A percentile compares a stretch with the other conserved stretches of the same genome.
These are phyloP conservation scores for Cudoniella acicularis DNA, from an alignment of 495 filamentous ascomycete species.

Conservation along the genomic window DNA sequence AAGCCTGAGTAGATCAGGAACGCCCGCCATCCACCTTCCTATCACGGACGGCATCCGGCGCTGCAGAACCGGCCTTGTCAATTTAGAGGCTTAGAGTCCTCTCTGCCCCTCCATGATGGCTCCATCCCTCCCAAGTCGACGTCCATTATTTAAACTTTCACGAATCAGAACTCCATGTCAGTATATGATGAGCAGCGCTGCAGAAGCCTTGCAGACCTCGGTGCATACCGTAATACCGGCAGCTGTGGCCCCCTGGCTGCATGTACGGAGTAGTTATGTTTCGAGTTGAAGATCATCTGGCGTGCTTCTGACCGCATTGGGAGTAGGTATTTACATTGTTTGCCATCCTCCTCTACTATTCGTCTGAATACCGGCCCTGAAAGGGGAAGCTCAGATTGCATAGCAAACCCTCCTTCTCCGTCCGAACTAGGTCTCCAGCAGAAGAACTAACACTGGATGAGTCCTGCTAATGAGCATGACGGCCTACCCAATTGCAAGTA, in stretches of 20 bases:
- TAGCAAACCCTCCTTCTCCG: constrained; percentile 15
- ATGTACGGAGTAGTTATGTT: neutral
- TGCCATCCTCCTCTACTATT: neutral
- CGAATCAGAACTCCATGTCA: too few relatives aligned
- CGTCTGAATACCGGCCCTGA: constrained; percentile 1
- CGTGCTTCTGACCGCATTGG: neutral
- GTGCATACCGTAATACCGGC: too few relatives aligned
- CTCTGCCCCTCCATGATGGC: too few relatives aligned
- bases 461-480: constrained; percentile 4
- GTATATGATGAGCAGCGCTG: too few relatives aligned
- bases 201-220: too few relatives aligned
- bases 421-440: neutral
- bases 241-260: neutral
- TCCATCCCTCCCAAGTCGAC: too few relatives aligned
- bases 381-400: constrained; percentile 18
- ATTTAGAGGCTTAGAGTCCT: too few relatives aligned
- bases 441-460: neutral
- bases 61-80: too few relatives aligned
- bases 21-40: neutral
- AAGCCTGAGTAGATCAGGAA: neutral
- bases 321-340: neutral
- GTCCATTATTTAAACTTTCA: neutral
- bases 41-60: neutral
- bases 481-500: neutral
- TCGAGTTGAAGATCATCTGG: neutral